Percentiles rank a stretch among this genome's conserved stretches.
Conservation (phyloP, 2,329 filamentous ascomycete genomes). For the Aspergillus cejpii region DNA sequence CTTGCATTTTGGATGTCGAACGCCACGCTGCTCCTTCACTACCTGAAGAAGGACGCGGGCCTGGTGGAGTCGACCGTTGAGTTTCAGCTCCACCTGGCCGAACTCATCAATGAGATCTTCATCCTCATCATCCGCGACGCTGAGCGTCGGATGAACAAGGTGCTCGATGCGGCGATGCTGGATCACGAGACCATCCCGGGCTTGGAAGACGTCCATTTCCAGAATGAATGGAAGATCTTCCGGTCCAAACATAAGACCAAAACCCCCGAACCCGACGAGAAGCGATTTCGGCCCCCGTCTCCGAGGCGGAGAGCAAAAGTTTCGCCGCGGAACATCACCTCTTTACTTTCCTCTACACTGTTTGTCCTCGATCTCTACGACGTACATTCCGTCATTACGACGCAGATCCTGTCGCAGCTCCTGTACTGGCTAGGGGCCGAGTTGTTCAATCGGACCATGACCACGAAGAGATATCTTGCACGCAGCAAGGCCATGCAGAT, state of each 20-base stretch:
- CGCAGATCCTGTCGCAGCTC: slow-evolving; percentile 85
- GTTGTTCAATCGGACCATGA: slow-evolving; percentile 97
- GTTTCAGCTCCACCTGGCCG: slow-evolving; percentile 87
- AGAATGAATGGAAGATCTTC: slow-evolving; percentile 98
- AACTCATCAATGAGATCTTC: slow-evolving; percentile 96
- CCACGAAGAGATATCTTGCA: slow-evolving; percentile 86
- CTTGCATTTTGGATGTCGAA: slow-evolving; percentile 99
- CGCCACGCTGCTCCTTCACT: slow-evolving; percentile 88
- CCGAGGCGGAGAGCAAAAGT: slow-evolving; percentile 88
- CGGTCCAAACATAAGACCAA: slow-evolving; percentile 85
- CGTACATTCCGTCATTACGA: slow-evolving; percentile 90
- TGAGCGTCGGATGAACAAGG: slow-evolving; percentile 91
- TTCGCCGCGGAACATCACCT: slow-evolving; percentile 90
- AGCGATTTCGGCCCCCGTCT: slow-evolving; percentile 83
- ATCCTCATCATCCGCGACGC: slow-evolving; percentile 95
- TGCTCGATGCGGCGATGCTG: slow-evolving; percentile 85
- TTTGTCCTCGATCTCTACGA: slow-evolving; percentile 99
- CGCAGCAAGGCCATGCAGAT: slow-evolving; percentile 99
- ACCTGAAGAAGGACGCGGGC: slow-evolving; percentile 87
- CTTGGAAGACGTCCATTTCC: slow-evolving; percentile 92
- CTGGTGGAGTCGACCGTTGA: slow-evolving; percentile 73
- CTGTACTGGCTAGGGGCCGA: slow-evolving; percentile 96
- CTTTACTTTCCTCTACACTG: slow-evolving; percentile 85
- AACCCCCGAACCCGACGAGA: slow-evolving; percentile 75
- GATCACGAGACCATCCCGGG: slow-evolving; percentile 98